Percentiles rank a stretch among this genome's conserved stretches.
These are phyloP conservation scores for Paramecium sexaurelia DNA, from an alignment of 73 alveolate genomes.

Conservation along the genomic window DNA sequence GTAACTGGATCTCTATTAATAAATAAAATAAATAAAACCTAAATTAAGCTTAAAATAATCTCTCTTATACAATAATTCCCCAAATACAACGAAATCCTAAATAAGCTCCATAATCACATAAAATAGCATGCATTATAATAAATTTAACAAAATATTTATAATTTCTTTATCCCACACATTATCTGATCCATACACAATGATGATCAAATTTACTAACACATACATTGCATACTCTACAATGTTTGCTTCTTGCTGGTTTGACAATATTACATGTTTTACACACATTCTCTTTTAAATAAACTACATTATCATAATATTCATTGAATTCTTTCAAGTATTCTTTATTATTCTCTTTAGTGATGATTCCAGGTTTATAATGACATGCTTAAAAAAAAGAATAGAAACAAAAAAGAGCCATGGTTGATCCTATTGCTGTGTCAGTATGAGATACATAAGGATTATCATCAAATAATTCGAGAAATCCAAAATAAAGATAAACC, in stretches of 20 bases:
- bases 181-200: constrained; percentile 87
- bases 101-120: constrained; percentile 64
- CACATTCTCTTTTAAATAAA: constrained; percentile 43
- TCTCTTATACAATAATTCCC: constrained; percentile 37
- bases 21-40: background rate
- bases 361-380: constrained; percentile 61
- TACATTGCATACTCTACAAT: constrained; percentile 83
- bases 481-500: constrained; percentile 55
- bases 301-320: constrained; percentile 58
- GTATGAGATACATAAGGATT: constrained; percentile 37
- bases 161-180: constrained; percentile 66
- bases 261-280: constrained; percentile 57
- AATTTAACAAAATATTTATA: constrained; percentile 61
- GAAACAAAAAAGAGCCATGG: constrained; percentile 60
- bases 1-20: constrained; percentile 53
- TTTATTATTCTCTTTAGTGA: constrained; percentile 15
- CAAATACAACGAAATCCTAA: constrained; percentile 58
- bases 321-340: constrained; percentile 36
- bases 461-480: constrained; percentile 33
- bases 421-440: constrained; percentile 53
- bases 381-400: constrained; percentile 61
- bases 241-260: constrained; percentile 81
- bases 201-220: constrained; percentile 91
- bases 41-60: constrained; percentile 39
- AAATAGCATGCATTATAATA: constrained; percentile 52